These are phyloP conservation scores for Leccinum sublutescens DNA, from an alignment of 768 basidiomycete species.

Conservation along the genomic window DNA sequence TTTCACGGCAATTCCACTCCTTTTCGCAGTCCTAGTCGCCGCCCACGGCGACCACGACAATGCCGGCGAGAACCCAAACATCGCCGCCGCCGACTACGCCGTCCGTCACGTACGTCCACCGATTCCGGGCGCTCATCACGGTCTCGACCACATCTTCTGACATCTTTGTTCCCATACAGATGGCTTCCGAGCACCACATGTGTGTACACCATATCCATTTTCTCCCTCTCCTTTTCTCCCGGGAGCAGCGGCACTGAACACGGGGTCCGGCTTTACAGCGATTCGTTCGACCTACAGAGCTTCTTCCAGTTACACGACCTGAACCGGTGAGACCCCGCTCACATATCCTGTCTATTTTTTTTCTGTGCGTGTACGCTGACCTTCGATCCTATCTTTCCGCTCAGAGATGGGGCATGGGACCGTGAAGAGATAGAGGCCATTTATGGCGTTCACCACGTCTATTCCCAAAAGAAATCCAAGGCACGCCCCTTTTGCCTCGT, in stretches of 20 bases:
- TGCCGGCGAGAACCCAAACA: slow-evolving; percentile 59
- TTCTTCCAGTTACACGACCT: slow-evolving; percentile 98
- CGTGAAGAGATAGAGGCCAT: slow-evolving; percentile 90
- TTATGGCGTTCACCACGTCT: slow-evolving; percentile 93
- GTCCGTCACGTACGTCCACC: slow-evolving; percentile 77
- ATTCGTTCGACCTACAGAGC: slow-evolving; percentile 77
- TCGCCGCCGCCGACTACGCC: slow-evolving; percentile 58
- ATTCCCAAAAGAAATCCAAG: slow-evolving; percentile 79
- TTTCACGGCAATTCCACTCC: slow-evolving; percentile 41
- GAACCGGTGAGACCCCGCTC: slow-evolving; percentile 53
- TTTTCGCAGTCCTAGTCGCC: slow-evolving; percentile 31
- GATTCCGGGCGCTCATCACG: slow-evolving; percentile 4
- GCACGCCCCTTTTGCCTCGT: slow-evolving; percentile 28
- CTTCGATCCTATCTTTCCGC: not conserved
- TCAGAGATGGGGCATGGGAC: slow-evolving; percentile 80
- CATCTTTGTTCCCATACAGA: slow-evolving; percentile 45
- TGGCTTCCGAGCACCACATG: slow-evolving; percentile 90
- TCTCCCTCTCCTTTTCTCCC: not conserved
- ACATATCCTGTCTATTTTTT: not conserved
- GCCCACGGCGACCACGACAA: slow-evolving; percentile 67
- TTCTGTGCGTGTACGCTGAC: not conserved
- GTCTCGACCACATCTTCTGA: slow-evolving; percentile 11
- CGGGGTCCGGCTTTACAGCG: slow-evolving; percentile 44
- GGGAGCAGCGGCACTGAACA: not conserved
- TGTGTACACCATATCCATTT: slow-evolving; percentile 32